Evolutionary conservation across 306 rosid genomes (phyloP), one percentile per base, ranked within the genome.

Genomic region (Alnus rubra): DNA sequence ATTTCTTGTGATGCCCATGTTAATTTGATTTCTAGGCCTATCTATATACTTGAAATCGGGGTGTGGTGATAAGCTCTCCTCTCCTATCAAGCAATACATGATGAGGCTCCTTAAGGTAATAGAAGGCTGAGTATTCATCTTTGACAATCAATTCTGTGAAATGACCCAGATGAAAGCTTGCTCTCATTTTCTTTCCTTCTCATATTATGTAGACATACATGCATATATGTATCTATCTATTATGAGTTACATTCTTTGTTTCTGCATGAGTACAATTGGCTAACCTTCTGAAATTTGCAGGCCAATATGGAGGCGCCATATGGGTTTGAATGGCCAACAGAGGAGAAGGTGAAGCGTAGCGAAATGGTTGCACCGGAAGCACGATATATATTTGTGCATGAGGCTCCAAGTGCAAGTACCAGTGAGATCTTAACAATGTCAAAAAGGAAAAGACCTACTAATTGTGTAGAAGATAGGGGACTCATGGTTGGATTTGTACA

Each of bases 101-200:
- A 97, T 88, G 79, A 85, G 55, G 76, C 97, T 95, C 69, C 97
- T 95, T 52, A 92, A 95, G 98, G 98, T 92, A 85, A 54, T 81
- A 63, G 62, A 71, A 75, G 74, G 71, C 42, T 67, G n/a, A 28
- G 35, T 71, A 1, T 74, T n/a, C 50, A 16, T n/a, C 30, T 54
- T 42, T 62, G 15, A 23, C 6, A 44, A 48, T 56, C 18, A 23
- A 16, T 23, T 47, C 42, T 3, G 19, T 7, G 2, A 73, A 73
- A 30, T 18, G 56, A 52, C 69, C 23, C 23, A 30, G 37, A 53
- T 23, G 76, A 51, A 70, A 28, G n/a, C 31, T 2, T 76, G 50
- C 47, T 54, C 28, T 52, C 62, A 9, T 72, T 58, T 52, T 15
- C 48, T 37, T 62, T 76, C 45, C 45, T 42, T 75, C 9, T 3